Conservation (phyloP, 2,329 filamentous ascomycete species). For the Tolypocladium ophioglossoides region DNA sequence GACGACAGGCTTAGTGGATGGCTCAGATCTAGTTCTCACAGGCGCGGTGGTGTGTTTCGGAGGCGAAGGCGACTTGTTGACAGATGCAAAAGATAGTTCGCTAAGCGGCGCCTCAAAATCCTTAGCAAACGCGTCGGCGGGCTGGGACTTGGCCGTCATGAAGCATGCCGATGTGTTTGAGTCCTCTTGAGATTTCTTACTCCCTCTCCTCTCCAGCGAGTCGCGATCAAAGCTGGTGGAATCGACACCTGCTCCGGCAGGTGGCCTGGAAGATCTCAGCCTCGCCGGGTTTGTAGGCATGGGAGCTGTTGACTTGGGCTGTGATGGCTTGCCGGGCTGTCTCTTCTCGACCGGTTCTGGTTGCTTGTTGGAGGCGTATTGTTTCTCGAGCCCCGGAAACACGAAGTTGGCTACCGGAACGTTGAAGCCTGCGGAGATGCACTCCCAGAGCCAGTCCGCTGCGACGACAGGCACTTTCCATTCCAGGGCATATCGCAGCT, state of each 20-base stretch:
- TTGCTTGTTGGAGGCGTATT: constrained; percentile 10
- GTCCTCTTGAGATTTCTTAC: constrained; percentile 9
- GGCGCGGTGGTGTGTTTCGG: constrained; percentile 12
- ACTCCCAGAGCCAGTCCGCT: constrained; percentile 77
- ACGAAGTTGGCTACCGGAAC: constrained; percentile 35
- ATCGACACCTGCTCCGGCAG: constrained; percentile 22
- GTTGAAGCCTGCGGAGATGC: constrained; percentile 48
- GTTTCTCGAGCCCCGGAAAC: constrained; percentile 34
- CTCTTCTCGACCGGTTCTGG: neutral
- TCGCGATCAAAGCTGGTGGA: constrained; percentile 27
- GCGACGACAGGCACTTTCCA: constrained; percentile 75
- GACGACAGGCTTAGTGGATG: constrained; percentile 8
- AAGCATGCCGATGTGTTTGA: constrained; percentile 25
- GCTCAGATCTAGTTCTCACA: constrained; percentile 28
- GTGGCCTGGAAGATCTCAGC: constrained; percentile 3
- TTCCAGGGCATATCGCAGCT: constrained; percentile 64
- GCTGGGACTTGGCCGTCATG: constrained; percentile 30
- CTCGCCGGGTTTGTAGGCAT: neutral
- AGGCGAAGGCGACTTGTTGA: constrained; percentile 30
- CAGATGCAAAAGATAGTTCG: constrained; percentile 27
- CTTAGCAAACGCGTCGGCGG: constrained; percentile 13
- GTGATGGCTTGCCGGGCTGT: neutral
- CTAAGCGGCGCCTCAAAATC: constrained; percentile 25
- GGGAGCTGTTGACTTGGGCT: constrained; percentile 1
- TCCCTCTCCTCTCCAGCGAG: constrained; percentile 8